Evolutionary conservation across 371 early-diverging fungal species (phyloP).

Genomic region (Rhizopus stolonifer): DNA sequence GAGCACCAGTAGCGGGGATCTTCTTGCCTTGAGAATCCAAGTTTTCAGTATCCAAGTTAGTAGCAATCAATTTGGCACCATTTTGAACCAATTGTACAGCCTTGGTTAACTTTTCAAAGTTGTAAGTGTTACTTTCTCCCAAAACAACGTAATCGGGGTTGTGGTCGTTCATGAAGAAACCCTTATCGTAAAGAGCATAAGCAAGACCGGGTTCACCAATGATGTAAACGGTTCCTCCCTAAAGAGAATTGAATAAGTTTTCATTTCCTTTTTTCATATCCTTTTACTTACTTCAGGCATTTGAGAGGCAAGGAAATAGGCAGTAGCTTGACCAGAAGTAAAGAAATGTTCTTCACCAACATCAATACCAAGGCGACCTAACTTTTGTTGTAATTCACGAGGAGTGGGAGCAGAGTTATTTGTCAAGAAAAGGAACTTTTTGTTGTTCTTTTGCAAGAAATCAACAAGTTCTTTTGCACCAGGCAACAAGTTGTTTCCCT

Average conservation of each 20-base stretch:
- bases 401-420: constrained; percentile 49
- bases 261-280: not conserved
- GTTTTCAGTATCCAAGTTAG: constrained; percentile 67
- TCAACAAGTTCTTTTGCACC: constrained; percentile 67
- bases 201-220: constrained; percentile 71
- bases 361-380: constrained; percentile 61
- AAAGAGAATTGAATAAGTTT: not conserved
- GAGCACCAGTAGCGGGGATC: constrained; percentile 64
- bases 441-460: constrained; percentile 37
- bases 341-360: constrained; percentile 63
- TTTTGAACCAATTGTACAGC: constrained; percentile 60
- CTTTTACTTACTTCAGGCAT: constrained; percentile 46
- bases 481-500: constrained; percentile 55
- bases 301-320: constrained; percentile 61
- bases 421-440: constrained; percentile 1
- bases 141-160: constrained; percentile 69
- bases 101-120: constrained; percentile 63
- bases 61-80: constrained; percentile 64
- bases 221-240: constrained; percentile 60
- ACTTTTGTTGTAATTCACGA: constrained; percentile 62
- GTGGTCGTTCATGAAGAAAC: constrained; percentile 66
- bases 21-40: constrained; percentile 55
- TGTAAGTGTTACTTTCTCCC: constrained; percentile 61
- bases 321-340: constrained; percentile 68
- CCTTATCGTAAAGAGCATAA: constrained; percentile 66